Percentiles rank a stretch among this genome's conserved stretches.
Conservation (phyloP, 257 asterid species). For the Galeopsis tetrahit region DNA sequence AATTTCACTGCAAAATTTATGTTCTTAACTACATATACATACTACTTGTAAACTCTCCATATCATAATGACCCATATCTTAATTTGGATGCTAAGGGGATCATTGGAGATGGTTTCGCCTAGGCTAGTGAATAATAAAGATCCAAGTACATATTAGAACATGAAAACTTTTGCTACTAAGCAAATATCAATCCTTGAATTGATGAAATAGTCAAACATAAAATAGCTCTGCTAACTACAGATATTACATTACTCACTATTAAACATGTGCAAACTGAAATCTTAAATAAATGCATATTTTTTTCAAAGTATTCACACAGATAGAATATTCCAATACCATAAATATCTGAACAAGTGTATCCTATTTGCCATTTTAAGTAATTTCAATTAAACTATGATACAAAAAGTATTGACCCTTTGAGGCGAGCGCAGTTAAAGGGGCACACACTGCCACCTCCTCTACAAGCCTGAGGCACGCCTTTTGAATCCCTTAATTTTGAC, state of each 20-base stretch:
- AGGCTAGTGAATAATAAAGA: not conserved
- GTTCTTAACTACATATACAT: not conserved
- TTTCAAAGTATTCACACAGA: not conserved
- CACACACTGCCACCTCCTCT: not conserved
- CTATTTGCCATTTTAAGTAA: not conserved
- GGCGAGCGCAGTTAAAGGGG: not conserved
- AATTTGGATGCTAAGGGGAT: not conserved
- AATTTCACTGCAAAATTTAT: conserved; percentile 11
- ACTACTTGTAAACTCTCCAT: not conserved
- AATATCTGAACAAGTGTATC: not conserved
- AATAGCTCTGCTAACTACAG: not conserved
- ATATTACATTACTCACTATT: not conserved
- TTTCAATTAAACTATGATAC: not conserved
- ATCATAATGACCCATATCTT: conserved; percentile 5
- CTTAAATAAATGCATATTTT: not conserved
- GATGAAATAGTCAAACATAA: conserved; percentile 4
- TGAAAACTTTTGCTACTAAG: not conserved
- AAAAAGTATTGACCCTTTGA: not conserved
- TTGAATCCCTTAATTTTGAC: not conserved
- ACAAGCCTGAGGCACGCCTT: not conserved
- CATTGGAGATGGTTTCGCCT: not conserved
- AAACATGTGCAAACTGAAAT: conserved; percentile 3
- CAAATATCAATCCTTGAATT: not conserved
- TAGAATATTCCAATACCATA: not conserved
- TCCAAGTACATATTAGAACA: not conserved